These are phyloP conservation scores for Trichophaea hybrida DNA, from an alignment of 2,329 filamentous ascomycete species.

Conservation along the genomic window DNA sequence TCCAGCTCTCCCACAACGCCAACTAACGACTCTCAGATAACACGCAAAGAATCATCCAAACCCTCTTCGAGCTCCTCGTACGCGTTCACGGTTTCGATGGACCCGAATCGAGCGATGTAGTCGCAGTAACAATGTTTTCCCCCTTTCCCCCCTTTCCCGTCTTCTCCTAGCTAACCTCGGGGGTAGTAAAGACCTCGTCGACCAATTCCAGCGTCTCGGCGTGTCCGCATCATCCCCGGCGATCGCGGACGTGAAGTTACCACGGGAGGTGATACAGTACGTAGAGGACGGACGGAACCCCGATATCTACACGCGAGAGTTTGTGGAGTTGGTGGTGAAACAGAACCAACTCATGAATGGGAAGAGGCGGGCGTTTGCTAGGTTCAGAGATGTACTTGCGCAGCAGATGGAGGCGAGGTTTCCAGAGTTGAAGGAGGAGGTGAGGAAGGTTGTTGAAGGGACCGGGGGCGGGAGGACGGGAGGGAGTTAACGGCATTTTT, in stretches of 20 bases:
- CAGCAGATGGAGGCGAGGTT: constrained; percentile 43
- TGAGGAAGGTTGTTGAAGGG: constrained; percentile 33
- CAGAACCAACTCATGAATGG: constrained; percentile 53
- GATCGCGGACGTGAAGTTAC: constrained; percentile 17
- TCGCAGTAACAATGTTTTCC: constrained; percentile 39
- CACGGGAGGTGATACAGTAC: constrained; percentile 52
- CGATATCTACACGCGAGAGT: constrained; percentile 60
- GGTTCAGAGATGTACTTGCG: constrained; percentile 49
- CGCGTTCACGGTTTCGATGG: constrained; percentile 44
- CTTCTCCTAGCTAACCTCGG: constrained; percentile 10
- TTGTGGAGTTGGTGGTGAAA: constrained; percentile 52
- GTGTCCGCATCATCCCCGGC: constrained; percentile 31
- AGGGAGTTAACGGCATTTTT: not conserved
- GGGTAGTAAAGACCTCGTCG: constrained; percentile 32
- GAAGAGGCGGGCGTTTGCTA: constrained; percentile 46
- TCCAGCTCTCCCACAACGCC: not conserved
- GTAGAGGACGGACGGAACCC: constrained; percentile 58
- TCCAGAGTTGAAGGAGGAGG: constrained; percentile 45
- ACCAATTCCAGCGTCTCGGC: constrained; percentile 34
- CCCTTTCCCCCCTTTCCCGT: constrained; percentile 4
- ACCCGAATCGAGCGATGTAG: constrained; percentile 42
- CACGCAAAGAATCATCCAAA: constrained; percentile 48
- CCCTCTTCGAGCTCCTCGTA: constrained; percentile 49
- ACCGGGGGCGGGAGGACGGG: not conserved
- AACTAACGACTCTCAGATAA: constrained; percentile 34